Evolutionary conservation across 2,329 filamentous ascomycete genomes (phyloP), one percentile per base, ranked within the genome.

Genomic region (Sporothrix curviconia): DNA sequence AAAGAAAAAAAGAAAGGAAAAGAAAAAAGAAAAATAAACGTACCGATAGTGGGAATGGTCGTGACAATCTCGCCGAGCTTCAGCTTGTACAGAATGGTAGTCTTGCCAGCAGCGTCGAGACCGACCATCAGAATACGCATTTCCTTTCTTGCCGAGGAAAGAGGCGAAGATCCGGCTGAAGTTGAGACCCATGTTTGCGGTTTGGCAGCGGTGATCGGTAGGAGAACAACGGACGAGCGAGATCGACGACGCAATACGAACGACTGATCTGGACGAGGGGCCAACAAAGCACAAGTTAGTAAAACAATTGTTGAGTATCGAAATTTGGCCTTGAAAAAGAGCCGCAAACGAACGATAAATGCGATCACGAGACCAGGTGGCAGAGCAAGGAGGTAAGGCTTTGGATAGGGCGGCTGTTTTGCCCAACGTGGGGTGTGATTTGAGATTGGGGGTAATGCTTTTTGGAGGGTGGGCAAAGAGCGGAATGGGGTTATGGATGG

Each of bases 71-170:
- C 89, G 79, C 94, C 92, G 72, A 99, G 89, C 85, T 99, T 99
- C 76, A 99, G 86, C 85, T 99, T 99, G 83, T 99, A 99, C 68
- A 99, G 86, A 73, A 99, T 99, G 69, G 94, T 99, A 72, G 94
- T 99, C 85, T 99, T 99, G 88, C 94, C 94, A 76, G 94, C 94
- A 70, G 94, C 94, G 77, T 99, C 94, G 71, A 99, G 86, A 84
- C 94, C 94, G 69, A 99, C 92, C 94, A 99, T 99, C 78, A 99
- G 78, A 81, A 99, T 96, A 83, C 94, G 87, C 94, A 99, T 99
- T 86, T 99, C 94, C 87, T 97, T n/a, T 97, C 88, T 96, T 96
- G 72, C 92, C 91, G 87, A 90, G 96, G 76, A 97, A 84, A 80
- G 87, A 86, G 74, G 95, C 90, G 76, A 97, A 94, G 73, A 97